Evolutionary conservation across 2,329 filamentous ascomycete species (phyloP).

Genomic region (Drechslerella coelobrocha): DNA sequence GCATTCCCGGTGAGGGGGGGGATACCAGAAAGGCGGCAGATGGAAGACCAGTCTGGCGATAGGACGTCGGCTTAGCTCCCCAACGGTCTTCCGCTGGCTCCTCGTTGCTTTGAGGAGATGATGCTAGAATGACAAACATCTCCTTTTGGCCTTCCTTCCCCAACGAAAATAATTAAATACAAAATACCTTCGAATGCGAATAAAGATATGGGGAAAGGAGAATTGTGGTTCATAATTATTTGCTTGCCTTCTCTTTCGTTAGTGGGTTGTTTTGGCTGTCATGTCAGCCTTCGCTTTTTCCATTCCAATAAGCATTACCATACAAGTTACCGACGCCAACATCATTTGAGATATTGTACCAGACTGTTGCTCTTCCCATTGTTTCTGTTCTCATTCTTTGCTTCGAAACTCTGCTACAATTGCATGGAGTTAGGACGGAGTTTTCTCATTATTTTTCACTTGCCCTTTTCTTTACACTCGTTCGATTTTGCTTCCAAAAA

Average conservation of each 20-base stretch:
- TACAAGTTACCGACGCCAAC: neutral
- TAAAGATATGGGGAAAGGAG: too few species aligned
- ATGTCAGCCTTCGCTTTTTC: neutral
- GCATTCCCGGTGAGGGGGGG: slow-evolving; percentile 10
- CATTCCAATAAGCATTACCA: too few species aligned
- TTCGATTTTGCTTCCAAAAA: neutral
- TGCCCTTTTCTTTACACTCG: neutral
- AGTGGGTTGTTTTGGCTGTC: too few species aligned
- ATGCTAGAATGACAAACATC: slow-evolving; percentile 2
- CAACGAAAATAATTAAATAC: neutral
- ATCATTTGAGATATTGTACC: slow-evolving; percentile 1
- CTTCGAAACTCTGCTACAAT: slow-evolving; percentile 8
- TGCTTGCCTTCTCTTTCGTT: neutral
- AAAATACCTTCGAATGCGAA: too few species aligned
- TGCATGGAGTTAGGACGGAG: slow-evolving; percentile 41
- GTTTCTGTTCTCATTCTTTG: slow-evolving; percentile 30
- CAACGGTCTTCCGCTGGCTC: neutral
- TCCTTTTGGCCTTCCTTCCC: slow-evolving; percentile 1
- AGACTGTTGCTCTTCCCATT: slow-evolving; percentile 29
- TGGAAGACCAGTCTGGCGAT: slow-evolving; percentile 31
- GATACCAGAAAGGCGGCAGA: slow-evolving; percentile 12
- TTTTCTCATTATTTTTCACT: slow-evolving; percentile 22
- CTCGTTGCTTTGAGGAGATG: slow-evolving; percentile 8
- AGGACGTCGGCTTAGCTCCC: neutral
- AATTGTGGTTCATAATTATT: neutral